Conservation (phyloP, 257 asterid genomes). For the Solanum peruvianum region DNA sequence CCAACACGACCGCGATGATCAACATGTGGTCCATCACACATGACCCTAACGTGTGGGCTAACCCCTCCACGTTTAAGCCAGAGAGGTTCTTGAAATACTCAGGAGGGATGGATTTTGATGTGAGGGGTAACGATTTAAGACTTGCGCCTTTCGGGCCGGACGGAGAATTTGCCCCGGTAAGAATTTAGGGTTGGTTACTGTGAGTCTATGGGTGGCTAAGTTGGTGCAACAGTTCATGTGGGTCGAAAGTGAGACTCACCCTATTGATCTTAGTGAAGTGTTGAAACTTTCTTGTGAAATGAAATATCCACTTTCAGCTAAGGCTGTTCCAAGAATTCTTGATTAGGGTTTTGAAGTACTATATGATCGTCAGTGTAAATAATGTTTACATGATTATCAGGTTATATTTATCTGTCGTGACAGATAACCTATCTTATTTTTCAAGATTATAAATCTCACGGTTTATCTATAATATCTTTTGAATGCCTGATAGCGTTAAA, state of each 20-base stretch:
- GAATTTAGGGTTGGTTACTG: conserved; percentile 32
- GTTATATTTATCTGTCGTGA: not conserved
- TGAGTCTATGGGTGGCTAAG: conserved; percentile 44
- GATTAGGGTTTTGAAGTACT: not conserved
- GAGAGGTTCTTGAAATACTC: conserved; percentile 20
- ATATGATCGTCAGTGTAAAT: not conserved
- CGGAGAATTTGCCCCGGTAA: conserved; percentile 55
- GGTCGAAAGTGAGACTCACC: conserved; percentile 2
- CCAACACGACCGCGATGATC: conserved; percentile 45
- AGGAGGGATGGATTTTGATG: conserved; percentile 22
- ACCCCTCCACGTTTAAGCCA: conserved; percentile 22
- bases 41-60: conserved; percentile 22
- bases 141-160: conserved; percentile 57
- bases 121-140: conserved; percentile 37
- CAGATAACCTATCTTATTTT: not conserved
- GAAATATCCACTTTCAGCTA: conserved; percentile 36
- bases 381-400: not conserved
- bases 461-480: not conserved
- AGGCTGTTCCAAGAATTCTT: conserved; percentile 17
- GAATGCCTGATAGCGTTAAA: not conserved
- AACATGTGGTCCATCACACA: conserved; percentile 64
- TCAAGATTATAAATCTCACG: not conserved
- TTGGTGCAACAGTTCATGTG: conserved; percentile 29
- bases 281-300: conserved; percentile 59
- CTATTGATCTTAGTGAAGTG: conserved; percentile 33